phyloP scores from a whole-genome alignment of 2,329 filamentous ascomycete species.

The Fusarium begoniae region DNA sequence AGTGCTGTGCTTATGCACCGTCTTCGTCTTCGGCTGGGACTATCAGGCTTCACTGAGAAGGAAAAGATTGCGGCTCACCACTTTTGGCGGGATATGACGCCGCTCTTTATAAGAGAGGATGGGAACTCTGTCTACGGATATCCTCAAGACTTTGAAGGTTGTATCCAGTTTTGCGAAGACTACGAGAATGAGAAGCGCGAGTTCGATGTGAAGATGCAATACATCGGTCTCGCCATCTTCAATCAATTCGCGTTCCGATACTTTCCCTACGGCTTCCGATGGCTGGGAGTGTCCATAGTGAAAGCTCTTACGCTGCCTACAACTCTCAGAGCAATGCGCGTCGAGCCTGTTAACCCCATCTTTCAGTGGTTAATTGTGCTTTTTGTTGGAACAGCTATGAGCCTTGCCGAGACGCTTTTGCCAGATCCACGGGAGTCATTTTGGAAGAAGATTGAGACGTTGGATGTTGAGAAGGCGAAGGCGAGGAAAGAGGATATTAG shows the following conservation, averaged over 20 bases:
- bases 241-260: slow-evolving; percentile 3
- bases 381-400: background rate
- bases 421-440: background rate
- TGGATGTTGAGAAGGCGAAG: background rate
- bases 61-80: background rate
- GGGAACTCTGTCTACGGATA: background rate
- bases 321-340: background rate
- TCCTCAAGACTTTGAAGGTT: background rate
- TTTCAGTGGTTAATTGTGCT: background rate
- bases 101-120: background rate
- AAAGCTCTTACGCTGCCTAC: background rate
- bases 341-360: background rate
- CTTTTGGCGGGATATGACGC: slow-evolving; percentile 4
- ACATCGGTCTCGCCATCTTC: background rate
- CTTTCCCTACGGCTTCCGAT: background rate
- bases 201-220: background rate
- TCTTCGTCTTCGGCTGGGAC: background rate
- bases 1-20: background rate
- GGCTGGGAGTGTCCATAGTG: background rate
- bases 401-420: background rate
- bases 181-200: background rate
- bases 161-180: background rate
- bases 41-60: background rate
- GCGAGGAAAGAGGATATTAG: background rate
- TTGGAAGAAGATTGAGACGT: background rate